Evolutionary conservation across 345 rosid genomes (phyloP), one percentile per base, ranked within the genome.

Genomic region (Eucalyptus dawsonii): DNA sequence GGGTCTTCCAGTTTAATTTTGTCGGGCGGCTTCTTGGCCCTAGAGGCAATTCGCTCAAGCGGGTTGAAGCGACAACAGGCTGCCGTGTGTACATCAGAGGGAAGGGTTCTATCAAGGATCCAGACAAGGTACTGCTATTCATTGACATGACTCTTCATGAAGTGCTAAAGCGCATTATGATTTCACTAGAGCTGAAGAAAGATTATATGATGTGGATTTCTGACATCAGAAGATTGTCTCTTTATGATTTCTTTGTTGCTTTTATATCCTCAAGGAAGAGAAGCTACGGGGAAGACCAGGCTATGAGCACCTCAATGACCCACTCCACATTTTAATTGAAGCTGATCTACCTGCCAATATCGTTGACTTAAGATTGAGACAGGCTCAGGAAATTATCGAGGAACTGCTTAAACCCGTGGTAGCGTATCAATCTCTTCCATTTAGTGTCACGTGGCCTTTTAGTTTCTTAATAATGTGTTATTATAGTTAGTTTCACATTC

Each of bases 41-140:
- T 27, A 94, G 99, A 94, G 99, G 99, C 87, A 98, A 97, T 94
- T 98, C 99, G 8, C 93, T 98, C 90, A 98, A 98, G 93, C 96
- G 99, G 89, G 99, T 98, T 50, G 99, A 98, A 94, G 99, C 93
- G 87, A 96, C 98, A n/a, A 98, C 99, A 2, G 99, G 99, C 62
- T 98, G 99, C 90, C 99, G 99, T 31, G 99, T 98, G 34, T 97
- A 91, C 93, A 98, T 98, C 89, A 96, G 99, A 94, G 99, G 99
- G 89, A 98, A 95, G 90, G 99, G 99, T 54, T 98, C 99, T 86
- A 98, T 98, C 89, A 98, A 98, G 91, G 99, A 98, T 91, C 99
- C 97, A 58, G 99, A 97, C 91, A 97, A 97, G 94, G 99, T 97
- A 93, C 53, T 88, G 45, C 60, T 76, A 76, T 76, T 67, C 86